Base-by-base conservation (phyloP, 2,329 filamentous ascomycete genomes). In the Fusarium hainanense region DNA sequence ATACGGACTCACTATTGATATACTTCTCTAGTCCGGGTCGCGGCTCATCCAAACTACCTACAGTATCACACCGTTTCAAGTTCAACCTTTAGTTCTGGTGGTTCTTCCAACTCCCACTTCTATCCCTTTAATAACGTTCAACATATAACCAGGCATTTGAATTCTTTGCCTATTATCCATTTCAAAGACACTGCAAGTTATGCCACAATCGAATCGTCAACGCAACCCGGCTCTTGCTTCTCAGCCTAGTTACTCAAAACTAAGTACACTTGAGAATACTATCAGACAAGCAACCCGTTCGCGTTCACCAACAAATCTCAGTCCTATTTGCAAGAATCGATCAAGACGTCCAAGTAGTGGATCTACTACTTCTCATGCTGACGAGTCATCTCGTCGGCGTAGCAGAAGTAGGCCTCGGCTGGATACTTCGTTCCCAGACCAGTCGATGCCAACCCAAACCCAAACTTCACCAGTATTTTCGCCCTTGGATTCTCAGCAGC, bases 241-340 rank as follows among this genome's bases (percentile, higher is more conserved):
- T 41, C 54, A 59, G 25, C 44, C 54, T 47, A 46, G 50, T 32
- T 63, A 47, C 42, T 50, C 54, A 47, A 59, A 51, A 40, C 37
- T 70, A 4, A 43, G 21, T 25, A 54, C 44, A 12, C 41, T 68
- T 27, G 58, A 70, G 20, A 58, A 70, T 43, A 18, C 46, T 16
- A 37, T 68, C 25, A 58, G 52, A 21, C 58, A 59, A 32, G 68
- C 55, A 23, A 18, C 46, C 46, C 69, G 68, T 25, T 71, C 60
- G 13, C 56, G 54, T 34, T 71, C 68, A 18, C 58, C 68, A 13
- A 46, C 48, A n/a, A 57, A 51, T n/a, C 54, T 69, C 30, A 69
- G 66, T 56, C 65, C 66, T 12, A 56, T 65, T 13, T 40, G 40
- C 20, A 52, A 50, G 20, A 13, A 21, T 42, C 50, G 64, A 52